These are phyloP conservation scores for Tieghemiomyces parasiticus DNA, from an alignment of 192 early-diverging fungal genomes.

Conservation along the genomic window DNA sequence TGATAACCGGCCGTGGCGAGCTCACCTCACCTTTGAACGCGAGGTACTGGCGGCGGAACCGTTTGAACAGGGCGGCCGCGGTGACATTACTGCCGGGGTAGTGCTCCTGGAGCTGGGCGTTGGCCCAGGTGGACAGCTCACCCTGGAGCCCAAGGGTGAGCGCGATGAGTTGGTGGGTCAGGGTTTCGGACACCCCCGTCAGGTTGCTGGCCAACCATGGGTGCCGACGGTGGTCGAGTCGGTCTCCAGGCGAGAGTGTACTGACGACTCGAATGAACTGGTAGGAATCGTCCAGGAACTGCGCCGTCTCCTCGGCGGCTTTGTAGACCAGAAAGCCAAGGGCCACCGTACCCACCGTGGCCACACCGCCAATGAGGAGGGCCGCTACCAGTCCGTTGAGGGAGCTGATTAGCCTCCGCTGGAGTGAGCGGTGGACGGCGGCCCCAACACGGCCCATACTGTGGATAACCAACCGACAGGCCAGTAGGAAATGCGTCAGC, in stretches of 20 bases:
- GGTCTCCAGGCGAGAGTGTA: no score
- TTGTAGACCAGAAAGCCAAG: constrained; percentile 3
- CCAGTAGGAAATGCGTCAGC: background rate
- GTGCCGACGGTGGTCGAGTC: background rate
- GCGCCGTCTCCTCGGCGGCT: constrained; percentile 3
- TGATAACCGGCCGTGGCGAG: no score
- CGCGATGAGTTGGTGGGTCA: background rate
- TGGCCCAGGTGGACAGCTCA: constrained; percentile 1
- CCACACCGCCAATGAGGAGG: background rate
- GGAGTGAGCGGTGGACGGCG: background rate
- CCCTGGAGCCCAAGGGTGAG: constrained; percentile 2
- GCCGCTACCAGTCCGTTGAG: constrained; percentile 1
- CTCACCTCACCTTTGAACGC: constrained; percentile 1
- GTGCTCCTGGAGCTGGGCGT: background rate
- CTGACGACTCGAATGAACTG: background rate
- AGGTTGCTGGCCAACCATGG: constrained; percentile 6
- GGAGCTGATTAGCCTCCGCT: background rate
- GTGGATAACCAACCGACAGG: background rate
- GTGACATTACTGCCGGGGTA: constrained; percentile 6
- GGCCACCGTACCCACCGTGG: no score
- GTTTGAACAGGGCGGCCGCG: background rate
- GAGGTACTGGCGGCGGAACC: constrained; percentile 8
- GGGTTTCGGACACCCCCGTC: constrained; percentile 2
- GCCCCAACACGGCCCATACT: background rate
- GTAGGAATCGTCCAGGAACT: constrained; percentile 10